These are phyloP conservation scores for Irpex rosettiformis DNA, from an alignment of 1,284 basidiomycete genomes.

Conservation along the genomic window DNA sequence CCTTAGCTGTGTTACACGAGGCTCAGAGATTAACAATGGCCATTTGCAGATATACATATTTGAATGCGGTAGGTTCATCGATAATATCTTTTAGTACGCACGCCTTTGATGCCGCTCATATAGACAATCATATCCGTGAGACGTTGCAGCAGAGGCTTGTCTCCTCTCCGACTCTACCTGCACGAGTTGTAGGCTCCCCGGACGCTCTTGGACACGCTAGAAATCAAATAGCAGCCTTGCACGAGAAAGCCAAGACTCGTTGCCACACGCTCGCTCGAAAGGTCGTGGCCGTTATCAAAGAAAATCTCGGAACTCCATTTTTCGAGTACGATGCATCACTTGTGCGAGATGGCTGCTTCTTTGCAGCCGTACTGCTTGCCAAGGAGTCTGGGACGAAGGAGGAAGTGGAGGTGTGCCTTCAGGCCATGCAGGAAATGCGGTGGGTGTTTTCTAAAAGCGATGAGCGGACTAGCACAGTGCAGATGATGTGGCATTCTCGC, in stretches of 20 bases:
- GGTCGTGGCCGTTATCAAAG: conserved; percentile 60
- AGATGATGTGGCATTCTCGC: conserved; percentile 49
- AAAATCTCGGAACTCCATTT: conserved; percentile 53
- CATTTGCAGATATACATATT: conserved; percentile 64
- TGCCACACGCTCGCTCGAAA: conserved; percentile 46
- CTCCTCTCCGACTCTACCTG: conserved; percentile 23
- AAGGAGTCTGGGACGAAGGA: conserved; percentile 56
- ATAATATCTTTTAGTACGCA: background rate
- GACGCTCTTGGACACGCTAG: conserved; percentile 52
- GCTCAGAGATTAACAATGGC: conserved; percentile 13
- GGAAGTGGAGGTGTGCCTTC: conserved; percentile 66
- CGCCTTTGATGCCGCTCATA: conserved; percentile 9
- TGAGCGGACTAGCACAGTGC: conserved; percentile 63
- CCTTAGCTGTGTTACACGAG: conserved; percentile 9
- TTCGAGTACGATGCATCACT: conserved; percentile 82
- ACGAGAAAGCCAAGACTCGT: conserved; percentile 51
- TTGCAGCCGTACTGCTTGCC: conserved; percentile 71
- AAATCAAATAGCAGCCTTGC: conserved; percentile 45
- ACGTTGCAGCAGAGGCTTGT: conserved; percentile 53
- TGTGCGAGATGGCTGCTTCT: conserved; percentile 78
- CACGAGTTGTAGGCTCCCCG: conserved; percentile 36
- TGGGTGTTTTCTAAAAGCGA: conserved; percentile 81
- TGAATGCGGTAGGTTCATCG: conserved; percentile 63
- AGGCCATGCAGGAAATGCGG: conserved; percentile 71
- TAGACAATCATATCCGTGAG: conserved; percentile 67